A percentile compares a stretch with the other conserved stretches of the same genome.
Conservation (phyloP, 192 early-diverging fungal genomes). For the Coemansia sp. region DNA sequence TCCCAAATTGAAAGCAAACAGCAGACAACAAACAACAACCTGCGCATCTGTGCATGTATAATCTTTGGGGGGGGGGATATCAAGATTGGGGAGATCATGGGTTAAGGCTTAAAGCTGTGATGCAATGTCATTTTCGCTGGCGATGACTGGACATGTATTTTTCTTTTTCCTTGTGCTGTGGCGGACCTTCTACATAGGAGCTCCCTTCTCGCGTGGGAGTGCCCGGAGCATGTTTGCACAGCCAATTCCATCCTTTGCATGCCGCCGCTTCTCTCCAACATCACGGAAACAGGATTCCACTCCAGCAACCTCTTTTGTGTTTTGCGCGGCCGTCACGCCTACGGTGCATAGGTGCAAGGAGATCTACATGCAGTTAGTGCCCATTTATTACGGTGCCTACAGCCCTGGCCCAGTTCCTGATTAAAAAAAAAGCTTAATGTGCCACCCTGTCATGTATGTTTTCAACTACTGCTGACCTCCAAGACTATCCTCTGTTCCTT, state of each 20-base stretch:
- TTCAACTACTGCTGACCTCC: conserved; percentile 1
- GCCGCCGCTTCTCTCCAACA: not conserved
- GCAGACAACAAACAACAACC: not conserved
- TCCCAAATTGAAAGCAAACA: no score
- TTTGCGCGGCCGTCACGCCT: not conserved
- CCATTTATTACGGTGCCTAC: conserved; percentile 13
- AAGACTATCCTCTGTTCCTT: conserved; percentile 2
- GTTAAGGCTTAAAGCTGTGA: not conserved
- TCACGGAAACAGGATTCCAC: not conserved
- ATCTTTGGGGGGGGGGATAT: not conserved
- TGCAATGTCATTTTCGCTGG: conserved; percentile 1
- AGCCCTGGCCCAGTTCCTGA: conserved; percentile 3
- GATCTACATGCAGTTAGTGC: conserved; percentile 16
- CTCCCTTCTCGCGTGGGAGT: not conserved
- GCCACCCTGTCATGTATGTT: not conserved
- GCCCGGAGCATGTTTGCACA: not conserved
- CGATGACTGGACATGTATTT: not conserved
- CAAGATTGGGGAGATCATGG: not conserved
- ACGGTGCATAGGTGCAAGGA: conserved; percentile 4
- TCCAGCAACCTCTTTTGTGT: not conserved
- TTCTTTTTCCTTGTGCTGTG: not conserved
- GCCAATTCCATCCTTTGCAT: not conserved
- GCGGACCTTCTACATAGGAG: not conserved
- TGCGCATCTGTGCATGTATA: not conserved
- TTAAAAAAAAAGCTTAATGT: conserved; percentile 25